phyloP scores from a whole-genome alignment of 2,329 filamentous ascomycete genomes.

The Nigrospora osmanthi region DNA sequence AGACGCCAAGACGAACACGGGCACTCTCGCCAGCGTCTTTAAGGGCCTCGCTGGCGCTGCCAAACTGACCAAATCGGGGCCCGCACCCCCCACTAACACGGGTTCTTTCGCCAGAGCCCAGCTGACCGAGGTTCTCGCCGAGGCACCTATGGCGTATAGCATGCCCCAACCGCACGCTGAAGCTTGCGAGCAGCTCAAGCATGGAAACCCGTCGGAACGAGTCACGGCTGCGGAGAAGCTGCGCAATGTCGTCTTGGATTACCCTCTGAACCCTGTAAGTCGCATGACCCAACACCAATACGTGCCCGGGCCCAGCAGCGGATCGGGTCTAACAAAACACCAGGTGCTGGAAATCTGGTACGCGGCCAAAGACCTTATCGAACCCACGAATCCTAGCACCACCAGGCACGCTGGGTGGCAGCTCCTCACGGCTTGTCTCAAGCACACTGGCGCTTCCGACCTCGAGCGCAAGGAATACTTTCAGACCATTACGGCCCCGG shows the following conservation, averaged over 20 bases:
- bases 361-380: constrained; percentile 57
- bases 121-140: constrained; percentile 36
- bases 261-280: constrained; percentile 43
- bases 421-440: constrained; percentile 57
- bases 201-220: constrained; percentile 43
- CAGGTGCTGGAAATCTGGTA: constrained; percentile 54
- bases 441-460: constrained; percentile 54
- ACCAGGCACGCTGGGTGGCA: constrained; percentile 57
- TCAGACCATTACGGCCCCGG: constrained; percentile 47
- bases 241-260: constrained; percentile 47
- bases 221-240: constrained; percentile 51
- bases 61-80: constrained; percentile 44
- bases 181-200: constrained; percentile 45
- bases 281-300: neutral
- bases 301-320: too few species aligned
- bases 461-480: constrained; percentile 61
- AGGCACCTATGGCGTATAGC: constrained; percentile 28
- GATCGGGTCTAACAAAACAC: neutral
- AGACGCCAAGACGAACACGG: constrained; percentile 41
- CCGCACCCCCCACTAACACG: constrained; percentile 32
- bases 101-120: constrained; percentile 25
- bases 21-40: constrained; percentile 56
- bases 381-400: constrained; percentile 42
- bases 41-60: constrained; percentile 49
- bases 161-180: constrained; percentile 45